Percentiles rank a stretch among this genome's conserved stretches.
phyloP scores from a whole-genome alignment of 257 asterid genomes.

The Avicennia marina region DNA sequence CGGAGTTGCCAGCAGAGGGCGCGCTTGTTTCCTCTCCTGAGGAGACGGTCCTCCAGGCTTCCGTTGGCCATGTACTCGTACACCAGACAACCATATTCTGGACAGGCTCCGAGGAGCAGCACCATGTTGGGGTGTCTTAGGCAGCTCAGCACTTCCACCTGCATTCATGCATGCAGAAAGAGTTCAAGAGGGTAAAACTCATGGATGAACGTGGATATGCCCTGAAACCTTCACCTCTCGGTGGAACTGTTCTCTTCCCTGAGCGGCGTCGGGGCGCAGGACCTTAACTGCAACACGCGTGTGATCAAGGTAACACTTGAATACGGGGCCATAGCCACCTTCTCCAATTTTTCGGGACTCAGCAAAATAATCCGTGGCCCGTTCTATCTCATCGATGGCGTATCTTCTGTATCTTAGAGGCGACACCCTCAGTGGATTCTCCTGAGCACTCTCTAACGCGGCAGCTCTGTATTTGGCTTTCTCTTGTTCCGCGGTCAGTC shows the following conservation, averaged over 20 bases:
- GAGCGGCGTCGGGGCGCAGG: slow-evolving; percentile 82
- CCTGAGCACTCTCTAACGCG: slow-evolving; percentile 27
- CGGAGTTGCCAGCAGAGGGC: slow-evolving; percentile 80
- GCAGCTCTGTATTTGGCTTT: slow-evolving; percentile 30
- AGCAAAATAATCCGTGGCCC: slow-evolving; percentile 57
- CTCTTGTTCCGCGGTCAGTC: slow-evolving; percentile 30
- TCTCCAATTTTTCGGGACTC: slow-evolving; percentile 68
- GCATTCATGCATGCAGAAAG: neutral
- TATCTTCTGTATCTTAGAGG: slow-evolving; percentile 53
- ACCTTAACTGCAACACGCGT: slow-evolving; percentile 81
- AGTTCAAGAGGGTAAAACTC: neutral
- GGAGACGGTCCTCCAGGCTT: slow-evolving; percentile 76
- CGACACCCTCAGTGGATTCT: neutral
- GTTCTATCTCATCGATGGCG: slow-evolving; percentile 75
- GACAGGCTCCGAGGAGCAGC: slow-evolving; percentile 88
- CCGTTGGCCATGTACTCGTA: slow-evolving; percentile 86
- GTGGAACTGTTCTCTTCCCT: slow-evolving; percentile 82
- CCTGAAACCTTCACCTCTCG: slow-evolving; percentile 51
- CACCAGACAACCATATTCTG: slow-evolving; percentile 83
- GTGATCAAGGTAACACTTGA: slow-evolving; percentile 74
- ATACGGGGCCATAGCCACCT: slow-evolving; percentile 97
- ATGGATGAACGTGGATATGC: neutral
- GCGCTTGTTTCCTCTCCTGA: slow-evolving; percentile 35
- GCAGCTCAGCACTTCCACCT: slow-evolving; percentile 83
- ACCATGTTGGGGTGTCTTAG: slow-evolving; percentile 94